phyloP scores from a whole-genome alignment of 2,329 filamentous ascomycete genomes.

The Penicillium sp. region DNA sequence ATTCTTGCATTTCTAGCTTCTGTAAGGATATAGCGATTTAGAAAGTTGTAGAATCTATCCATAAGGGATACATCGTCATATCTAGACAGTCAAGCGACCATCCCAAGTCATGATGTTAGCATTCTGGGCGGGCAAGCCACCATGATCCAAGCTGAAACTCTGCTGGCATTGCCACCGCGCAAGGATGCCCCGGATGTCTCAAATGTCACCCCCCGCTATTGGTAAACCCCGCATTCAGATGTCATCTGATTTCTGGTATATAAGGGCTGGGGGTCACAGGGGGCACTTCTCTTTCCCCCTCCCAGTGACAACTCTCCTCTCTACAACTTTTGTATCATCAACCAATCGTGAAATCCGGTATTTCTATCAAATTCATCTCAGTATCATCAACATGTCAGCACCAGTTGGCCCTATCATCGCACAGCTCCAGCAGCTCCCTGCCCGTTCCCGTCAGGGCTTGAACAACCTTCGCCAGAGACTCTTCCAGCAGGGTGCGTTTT shows the following conservation, averaged over 20 bases:
- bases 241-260: constrained; percentile 34
- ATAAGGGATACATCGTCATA: neutral
- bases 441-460: constrained; percentile 33
- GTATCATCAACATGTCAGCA: constrained; percentile 31
- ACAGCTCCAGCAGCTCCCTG: constrained; percentile 32
- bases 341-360: constrained; percentile 2
- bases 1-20: neutral
- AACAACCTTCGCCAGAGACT: constrained; percentile 34
- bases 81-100: neutral
- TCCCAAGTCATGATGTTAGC: neutral
- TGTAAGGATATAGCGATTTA: neutral
- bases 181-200: constrained; percentile 30
- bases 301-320: constrained; percentile 21
- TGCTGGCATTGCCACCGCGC: constrained; percentile 23
- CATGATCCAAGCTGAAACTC: constrained; percentile 18
- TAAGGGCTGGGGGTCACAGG: constrained; percentile 14
- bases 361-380: constrained; percentile 11
- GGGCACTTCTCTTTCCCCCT: neutral
- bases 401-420: constrained; percentile 31
- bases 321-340: constrained; percentile 13
- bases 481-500: constrained; percentile 35
- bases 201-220: constrained; percentile 27
- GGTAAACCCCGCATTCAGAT: constrained; percentile 30
- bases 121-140: constrained; percentile 4
- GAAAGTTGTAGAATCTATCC: neutral